Conservation (phyloP, 2,329 filamentous ascomycete genomes). For the Apiospora rasikravindrae region DNA sequence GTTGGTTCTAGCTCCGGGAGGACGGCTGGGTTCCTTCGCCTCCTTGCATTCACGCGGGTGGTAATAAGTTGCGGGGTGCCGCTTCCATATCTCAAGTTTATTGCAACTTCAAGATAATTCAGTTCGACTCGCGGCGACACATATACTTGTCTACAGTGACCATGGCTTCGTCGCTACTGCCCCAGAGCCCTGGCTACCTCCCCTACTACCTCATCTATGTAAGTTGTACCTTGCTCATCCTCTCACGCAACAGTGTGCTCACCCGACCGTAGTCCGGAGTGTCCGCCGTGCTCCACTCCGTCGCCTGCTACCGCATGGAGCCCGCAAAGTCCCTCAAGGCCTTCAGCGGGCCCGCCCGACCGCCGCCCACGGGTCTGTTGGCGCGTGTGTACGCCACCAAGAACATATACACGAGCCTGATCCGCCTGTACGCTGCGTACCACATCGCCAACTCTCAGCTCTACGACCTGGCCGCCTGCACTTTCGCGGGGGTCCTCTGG, state of each 20-base stretch:
- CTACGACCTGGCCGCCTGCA: slow-evolving; percentile 39
- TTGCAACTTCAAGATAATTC: not conserved
- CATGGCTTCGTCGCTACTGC: slow-evolving; percentile 22
- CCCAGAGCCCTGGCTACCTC: slow-evolving; percentile 32
- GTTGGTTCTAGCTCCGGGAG: not conserved
- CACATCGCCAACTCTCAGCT: slow-evolving; percentile 38
- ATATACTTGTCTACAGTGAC: not conserved
- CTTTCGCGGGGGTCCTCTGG: slow-evolving; percentile 39
- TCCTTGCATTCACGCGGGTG: too few relatives aligned
- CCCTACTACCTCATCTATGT: slow-evolving; percentile 39
- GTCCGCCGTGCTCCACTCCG: slow-evolving; percentile 17
- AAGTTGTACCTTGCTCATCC: not conserved
- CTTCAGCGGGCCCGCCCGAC: slow-evolving; percentile 39
- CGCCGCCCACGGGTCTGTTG: slow-evolving; percentile 34
- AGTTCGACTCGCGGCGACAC: not conserved
- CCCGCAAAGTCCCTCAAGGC: slow-evolving; percentile 27
- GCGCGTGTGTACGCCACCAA: slow-evolving; percentile 43
- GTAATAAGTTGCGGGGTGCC: not conserved
- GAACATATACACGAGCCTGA: slow-evolving; percentile 42
- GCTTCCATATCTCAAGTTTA: not conserved
- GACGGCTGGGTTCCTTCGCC: too few relatives aligned
- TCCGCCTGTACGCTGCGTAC: slow-evolving; percentile 42
- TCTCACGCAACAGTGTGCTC: not conserved
- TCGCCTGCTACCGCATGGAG: slow-evolving; percentile 36
- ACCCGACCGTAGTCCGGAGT: not conserved